Base-by-base conservation (phyloP, 2,329 filamentous ascomycete species). In the Sclerotinia spermophila region DNA sequence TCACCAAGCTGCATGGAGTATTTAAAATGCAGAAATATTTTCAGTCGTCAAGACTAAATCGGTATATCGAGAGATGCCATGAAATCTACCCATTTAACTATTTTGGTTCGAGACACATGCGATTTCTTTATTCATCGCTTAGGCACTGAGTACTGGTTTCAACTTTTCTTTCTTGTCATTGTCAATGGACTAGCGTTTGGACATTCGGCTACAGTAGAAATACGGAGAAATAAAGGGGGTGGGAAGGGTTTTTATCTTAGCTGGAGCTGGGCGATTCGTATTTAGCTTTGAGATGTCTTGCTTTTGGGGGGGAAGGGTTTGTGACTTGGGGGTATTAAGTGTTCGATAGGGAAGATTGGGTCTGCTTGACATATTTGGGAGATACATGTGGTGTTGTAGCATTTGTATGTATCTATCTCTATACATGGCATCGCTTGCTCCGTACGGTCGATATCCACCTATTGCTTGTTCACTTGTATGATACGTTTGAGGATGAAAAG, bases 401-500 rank as follows among this genome's bases (percentile, higher is more conserved):
- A 24, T 48, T 48, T 48, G 10, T 24, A 11, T 48, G n/a, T 48
- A n/a, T 42, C 40, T 42, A 42, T 42, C 40, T 15, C 40, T 42
- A 15, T 15, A 11, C 13, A 42, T 11, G 8, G 40, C 40, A 3
- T 42, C 13, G 8, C 24, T 51, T n/a, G 45, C 45, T 15, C 11
- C 15, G 45, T 5, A 24, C n/a, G 24, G 24, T 51, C 24, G 45
- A n/a, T 51, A 11, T n/a, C 13, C 13, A n/a, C n/a, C 24, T n/a
- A 48, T n/a, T 48, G 5, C 7, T 11, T 48, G 24, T 48, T 13
- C 2, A 11, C 1, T n/a, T 13, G 24, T 11, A 51, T 48, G 24
- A 4, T 0, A 15, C 8, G 21, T 45, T 11, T 4, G 2, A 8
- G 0, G 24, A 45, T 24, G 0, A 10, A 24, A 24, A 24, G 21